Evolutionary conservation across 352 stramenopile genomes (phyloP), one percentile per base, ranked within the genome.

Genomic region (Phytopythium boreale): DNA sequence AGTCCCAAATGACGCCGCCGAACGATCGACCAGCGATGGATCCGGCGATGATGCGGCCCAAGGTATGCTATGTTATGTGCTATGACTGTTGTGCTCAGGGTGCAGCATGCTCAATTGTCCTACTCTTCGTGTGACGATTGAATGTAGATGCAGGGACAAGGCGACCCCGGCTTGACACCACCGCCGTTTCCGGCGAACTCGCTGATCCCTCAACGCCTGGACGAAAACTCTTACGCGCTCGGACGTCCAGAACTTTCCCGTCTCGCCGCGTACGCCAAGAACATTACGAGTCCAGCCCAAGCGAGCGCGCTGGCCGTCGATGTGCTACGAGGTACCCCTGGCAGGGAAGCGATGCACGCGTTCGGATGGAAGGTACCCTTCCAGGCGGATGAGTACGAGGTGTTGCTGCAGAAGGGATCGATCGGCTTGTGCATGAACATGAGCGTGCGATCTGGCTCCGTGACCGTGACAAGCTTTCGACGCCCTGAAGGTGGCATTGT

Each of bases 351-450:
- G 26, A 72, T 61, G 17, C 73, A 67, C 37, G 81, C 81, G 9
- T 76, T 91, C 47, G 85, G 81, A 7, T 94, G 86, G 86, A 85
- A 76, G 39, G 76, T 82, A 47, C 71, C 80, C 14, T 92, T 84
- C 57, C 77, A 84, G 47, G 59, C 67, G 20, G 71, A 95, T 46
- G 86, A 96, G 71, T 96, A 92, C 59, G 88, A 96, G 66, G 86
- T 96, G 37, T 55, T 93, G 66, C 76, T 96, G 60, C 84, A 94
- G 70, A 96, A 96, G 64, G 88, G 88, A 56, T 90, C 80, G 14
- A 90, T 93, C 49, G 88, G 88, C 3, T 72, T 96, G 34, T 96
- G 88, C 66, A 96, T 96, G 88, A 96, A 96, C 69, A 96, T 96
- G 88, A 94, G 86, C 62, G 84, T 96, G 61, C 82, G 87, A 15